Conservation (phyloP, 2,329 filamentous ascomycete species). For the Botrytis sinoallii region DNA sequence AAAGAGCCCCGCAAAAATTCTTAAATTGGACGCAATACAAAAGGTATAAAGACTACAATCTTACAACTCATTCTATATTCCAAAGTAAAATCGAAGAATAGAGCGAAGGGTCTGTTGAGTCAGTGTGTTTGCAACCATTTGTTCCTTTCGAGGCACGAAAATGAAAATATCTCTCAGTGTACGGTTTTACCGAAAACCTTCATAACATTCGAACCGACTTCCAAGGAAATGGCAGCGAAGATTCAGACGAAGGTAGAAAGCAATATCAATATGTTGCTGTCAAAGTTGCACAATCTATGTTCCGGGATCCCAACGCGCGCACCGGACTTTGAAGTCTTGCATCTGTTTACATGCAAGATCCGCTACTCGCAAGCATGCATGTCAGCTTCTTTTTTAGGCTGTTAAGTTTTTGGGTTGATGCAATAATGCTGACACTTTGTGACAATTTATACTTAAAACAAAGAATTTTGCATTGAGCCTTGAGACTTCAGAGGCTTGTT, state of each 20-base stretch:
- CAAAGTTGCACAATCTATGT: background rate
- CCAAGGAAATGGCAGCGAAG: too few species aligned
- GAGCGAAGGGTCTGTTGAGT: background rate
- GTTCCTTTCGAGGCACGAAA: background rate
- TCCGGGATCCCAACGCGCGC: fast-evolving
- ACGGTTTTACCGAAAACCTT: fast-evolving
- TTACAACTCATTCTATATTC: background rate
- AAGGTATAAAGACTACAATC: background rate
- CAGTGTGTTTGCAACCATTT: background rate
- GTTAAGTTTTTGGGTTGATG: background rate
- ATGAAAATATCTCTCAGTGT: background rate
- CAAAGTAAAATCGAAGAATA: background rate
- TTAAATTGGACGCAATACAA: background rate
- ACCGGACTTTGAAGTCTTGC: background rate
- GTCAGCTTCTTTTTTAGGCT: too few species aligned
- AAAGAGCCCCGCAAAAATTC: background rate
- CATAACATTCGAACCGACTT: background rate
- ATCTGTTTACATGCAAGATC: background rate
- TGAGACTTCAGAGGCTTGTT: too few species aligned
- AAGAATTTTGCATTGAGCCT: too few species aligned
- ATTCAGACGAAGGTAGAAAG: background rate
- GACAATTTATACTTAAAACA: background rate
- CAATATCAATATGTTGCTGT: fast-evolving
- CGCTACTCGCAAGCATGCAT: background rate
- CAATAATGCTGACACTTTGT: background rate